Evolutionary conservation across 2,329 filamentous ascomycete genomes (phyloP), one percentile per base, ranked within the genome.

Genomic region (Achaetomium macrosporum): DNA sequence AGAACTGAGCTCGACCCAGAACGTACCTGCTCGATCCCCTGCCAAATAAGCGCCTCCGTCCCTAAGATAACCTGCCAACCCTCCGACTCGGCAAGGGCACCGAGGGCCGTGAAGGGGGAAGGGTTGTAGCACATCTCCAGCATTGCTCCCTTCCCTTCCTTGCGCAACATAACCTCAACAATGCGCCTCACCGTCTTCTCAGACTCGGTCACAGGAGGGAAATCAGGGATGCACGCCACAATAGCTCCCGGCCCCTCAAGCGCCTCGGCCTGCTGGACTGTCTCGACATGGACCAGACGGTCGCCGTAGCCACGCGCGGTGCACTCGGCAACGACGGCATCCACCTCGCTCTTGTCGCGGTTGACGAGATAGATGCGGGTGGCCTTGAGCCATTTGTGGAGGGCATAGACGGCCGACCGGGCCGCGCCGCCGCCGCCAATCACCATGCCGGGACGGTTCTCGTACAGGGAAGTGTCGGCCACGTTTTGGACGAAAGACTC

Each of bases 111-210:
- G 66, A 79, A 84, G 0, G 85, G 84, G 2, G 76, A 73, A 0
- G 88, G 88, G 65, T 90, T 88, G 66, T 91, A 91, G 73, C 87
- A 90, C 87, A 92, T 91, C 68, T 91, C 87, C 55, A 91, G 67
- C 52, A 91, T 79, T 7, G 82, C 82, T 7, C 85, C 87, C 68
- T 85, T 85, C 56, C 77, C 69, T 30, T 73, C 64, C 66, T 73
- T 73, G 31, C 57, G 53, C 11, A 76, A 59, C 44, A 76, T 77
- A 3, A 71, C 66, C 61, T 81, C 74, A 0, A 77, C 67, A 0
- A 88, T 75, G 1, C 68, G 66, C 1, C 87, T 73, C 4, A 85
- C 81, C 40, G 73, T 71, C 29, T 75, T 71, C 72, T 93, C 88
- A 29, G 76, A 77, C 1, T 73, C 68, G 0, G 82, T 85, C 61